Conservation (phyloP, 768 basidiomycete genomes). For the Kwoniella dejecticola region DNA sequence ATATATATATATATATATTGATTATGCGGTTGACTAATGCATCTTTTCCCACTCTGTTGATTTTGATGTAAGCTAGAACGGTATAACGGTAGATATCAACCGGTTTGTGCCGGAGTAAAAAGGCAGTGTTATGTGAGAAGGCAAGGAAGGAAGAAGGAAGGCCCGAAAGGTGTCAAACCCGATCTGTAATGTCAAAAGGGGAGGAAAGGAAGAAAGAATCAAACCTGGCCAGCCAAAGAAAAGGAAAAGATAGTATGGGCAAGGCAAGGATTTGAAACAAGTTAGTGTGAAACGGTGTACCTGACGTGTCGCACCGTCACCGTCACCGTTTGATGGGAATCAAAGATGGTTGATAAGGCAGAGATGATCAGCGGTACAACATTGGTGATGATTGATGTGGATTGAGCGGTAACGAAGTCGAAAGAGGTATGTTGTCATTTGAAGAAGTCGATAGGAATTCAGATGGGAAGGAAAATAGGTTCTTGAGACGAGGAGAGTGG, state of each 20-base stretch:
- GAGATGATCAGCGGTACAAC: background rate
- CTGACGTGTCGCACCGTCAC: too few relatives aligned
- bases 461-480: too few relatives aligned
- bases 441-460: too few relatives aligned
- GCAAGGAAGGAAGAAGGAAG: background rate
- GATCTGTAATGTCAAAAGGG: background rate
- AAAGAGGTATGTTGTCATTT: too few relatives aligned
- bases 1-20: too few relatives aligned
- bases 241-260: background rate
- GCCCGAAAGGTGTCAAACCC: slow-evolving; percentile 5
- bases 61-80: too few relatives aligned
- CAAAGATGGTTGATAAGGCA: too few relatives aligned
- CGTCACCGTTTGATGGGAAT: slow-evolving; percentile 1
- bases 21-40: too few relatives aligned
- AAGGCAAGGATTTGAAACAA: too few relatives aligned
- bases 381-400: background rate
- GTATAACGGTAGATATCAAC: too few relatives aligned
- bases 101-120: background rate
- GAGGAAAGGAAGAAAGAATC: background rate
- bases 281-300: slow-evolving; percentile 7
- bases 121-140: background rate
- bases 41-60: too few relatives aligned
- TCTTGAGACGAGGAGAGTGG: too few relatives aligned
- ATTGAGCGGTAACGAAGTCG: background rate
- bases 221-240: background rate